phyloP scores from a whole-genome alignment of 2,329 filamentous ascomycete species.

The Aureobasidium sp. region DNA sequence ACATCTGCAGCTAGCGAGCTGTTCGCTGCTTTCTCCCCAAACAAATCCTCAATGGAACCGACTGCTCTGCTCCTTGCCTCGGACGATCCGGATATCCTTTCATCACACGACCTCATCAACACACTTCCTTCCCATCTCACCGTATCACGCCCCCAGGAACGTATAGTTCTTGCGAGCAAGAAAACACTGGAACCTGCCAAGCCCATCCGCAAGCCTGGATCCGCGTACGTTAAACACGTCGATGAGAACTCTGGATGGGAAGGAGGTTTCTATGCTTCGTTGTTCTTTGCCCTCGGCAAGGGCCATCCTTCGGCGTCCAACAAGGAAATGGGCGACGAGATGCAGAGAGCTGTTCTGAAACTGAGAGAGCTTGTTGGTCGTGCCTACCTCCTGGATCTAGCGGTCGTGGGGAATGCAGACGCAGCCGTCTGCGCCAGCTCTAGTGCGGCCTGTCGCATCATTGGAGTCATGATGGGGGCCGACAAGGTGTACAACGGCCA shows the following conservation, averaged over 20 bases:
- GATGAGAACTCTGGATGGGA: slow-evolving; percentile 80
- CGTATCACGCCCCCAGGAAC: slow-evolving; percentile 56
- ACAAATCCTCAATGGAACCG: slow-evolving; percentile 7
- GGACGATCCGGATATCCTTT: slow-evolving; percentile 70
- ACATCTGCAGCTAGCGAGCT: slow-evolving; percentile 46
- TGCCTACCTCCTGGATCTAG: slow-evolving; percentile 75
- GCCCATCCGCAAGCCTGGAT: slow-evolving; percentile 31
- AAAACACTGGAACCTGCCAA: slow-evolving; percentile 29
- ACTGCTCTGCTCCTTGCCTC: slow-evolving; percentile 58
- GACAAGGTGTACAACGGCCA: slow-evolving; percentile 51
- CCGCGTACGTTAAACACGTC: slow-evolving; percentile 55
- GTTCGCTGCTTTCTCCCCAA: not conserved
- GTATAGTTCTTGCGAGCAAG: slow-evolving; percentile 67
- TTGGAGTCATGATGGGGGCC: slow-evolving; percentile 86
- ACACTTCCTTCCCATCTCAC: slow-evolving; percentile 21
- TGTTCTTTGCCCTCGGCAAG: slow-evolving; percentile 69
- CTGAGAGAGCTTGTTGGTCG: slow-evolving; percentile 67
- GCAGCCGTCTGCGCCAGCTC: slow-evolving; percentile 69
- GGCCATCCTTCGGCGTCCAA: slow-evolving; percentile 19
- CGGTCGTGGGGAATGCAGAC: slow-evolving; percentile 60
- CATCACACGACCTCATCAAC: slow-evolving; percentile 53
- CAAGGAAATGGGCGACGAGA: slow-evolving; percentile 18
- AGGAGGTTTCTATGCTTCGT: slow-evolving; percentile 72
- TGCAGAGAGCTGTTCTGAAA: slow-evolving; percentile 43
- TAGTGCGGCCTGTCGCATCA: slow-evolving; percentile 55